phyloP scores from a whole-genome alignment of 2,329 filamentous ascomycete species.

The Ophiostoma ips region DNA sequence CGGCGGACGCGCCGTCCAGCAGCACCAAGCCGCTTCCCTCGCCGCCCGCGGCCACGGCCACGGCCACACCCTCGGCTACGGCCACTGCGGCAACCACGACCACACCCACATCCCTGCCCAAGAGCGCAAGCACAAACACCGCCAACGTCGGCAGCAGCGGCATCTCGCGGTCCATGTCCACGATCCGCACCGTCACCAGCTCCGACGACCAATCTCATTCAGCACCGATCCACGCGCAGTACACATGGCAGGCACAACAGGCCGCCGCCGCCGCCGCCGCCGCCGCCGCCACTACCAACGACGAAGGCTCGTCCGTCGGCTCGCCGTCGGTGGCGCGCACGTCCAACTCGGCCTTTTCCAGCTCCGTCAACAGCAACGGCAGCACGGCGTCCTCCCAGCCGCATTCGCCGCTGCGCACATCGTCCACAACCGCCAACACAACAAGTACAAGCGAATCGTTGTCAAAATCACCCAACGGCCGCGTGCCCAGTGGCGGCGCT shows the following conservation, averaged over 20 bases:
- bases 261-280: conserved; percentile 12
- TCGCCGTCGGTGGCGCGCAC: conserved; percentile 21
- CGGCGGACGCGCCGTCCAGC: no score
- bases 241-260: conserved; percentile 26
- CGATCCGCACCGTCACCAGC: conserved; percentile 44
- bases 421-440: conserved; percentile 14
- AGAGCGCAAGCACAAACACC: conserved; percentile 7
- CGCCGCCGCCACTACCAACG: conserved; percentile 17
- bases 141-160: conserved; percentile 2
- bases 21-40: background rate
- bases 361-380: conserved; percentile 39
- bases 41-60: conserved; percentile 10
- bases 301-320: conserved; percentile 26
- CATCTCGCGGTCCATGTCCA: conserved; percentile 26
- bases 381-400: conserved; percentile 31
- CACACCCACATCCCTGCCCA: no score
- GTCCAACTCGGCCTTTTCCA: conserved; percentile 38
- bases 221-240: conserved; percentile 16
- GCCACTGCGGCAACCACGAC: no score
- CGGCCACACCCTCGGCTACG: no score
- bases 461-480: background rate
- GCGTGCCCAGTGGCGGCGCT: conserved; percentile 8
- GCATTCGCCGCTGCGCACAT: conserved; percentile 9
- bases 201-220: conserved; percentile 29
- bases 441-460: no score